Conservation (phyloP, 148 eudicot species). For the Fagopyrum tataricum region DNA sequence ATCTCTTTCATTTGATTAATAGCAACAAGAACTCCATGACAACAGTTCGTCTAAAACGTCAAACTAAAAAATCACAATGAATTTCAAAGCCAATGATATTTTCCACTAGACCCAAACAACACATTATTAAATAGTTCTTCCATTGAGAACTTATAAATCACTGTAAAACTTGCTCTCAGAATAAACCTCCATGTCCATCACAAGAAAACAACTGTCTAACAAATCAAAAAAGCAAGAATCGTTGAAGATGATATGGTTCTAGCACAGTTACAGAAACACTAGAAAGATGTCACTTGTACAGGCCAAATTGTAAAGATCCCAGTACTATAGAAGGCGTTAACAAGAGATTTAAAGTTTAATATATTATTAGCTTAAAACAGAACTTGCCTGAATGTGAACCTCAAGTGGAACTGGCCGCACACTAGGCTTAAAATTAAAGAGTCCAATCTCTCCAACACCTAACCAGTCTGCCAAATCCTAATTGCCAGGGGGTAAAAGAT, state of each 20-base stretch:
- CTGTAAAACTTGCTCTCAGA: not conserved
- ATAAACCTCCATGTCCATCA: not conserved
- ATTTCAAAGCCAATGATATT: not conserved
- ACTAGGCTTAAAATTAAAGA: conserved; percentile 95
- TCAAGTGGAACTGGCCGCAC: conserved; percentile 99
- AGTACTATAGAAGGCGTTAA: not conserved
- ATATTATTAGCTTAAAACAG: not conserved
- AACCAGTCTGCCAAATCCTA: conserved; percentile 98
- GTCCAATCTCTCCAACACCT: conserved; percentile 84
- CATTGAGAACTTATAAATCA: not conserved
- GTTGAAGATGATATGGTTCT: not conserved
- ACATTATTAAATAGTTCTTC: not conserved
- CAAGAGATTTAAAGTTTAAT: not conserved
- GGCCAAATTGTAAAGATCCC: too few relatives aligned
- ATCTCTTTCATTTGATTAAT: not conserved
- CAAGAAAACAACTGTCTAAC: not conserved
- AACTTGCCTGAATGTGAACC: conserved; percentile 79
- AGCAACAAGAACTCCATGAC: not conserved
- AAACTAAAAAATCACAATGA: not conserved
- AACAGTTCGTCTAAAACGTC: not conserved
- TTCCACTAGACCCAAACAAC: not conserved
- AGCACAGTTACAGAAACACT: too few relatives aligned
- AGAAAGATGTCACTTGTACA: too few relatives aligned
- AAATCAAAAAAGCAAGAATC: not conserved
- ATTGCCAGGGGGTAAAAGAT: not conserved